Base-by-base conservation (phyloP, 371 early-diverging fungal species). In the Fennellomyces sp. region DNA sequence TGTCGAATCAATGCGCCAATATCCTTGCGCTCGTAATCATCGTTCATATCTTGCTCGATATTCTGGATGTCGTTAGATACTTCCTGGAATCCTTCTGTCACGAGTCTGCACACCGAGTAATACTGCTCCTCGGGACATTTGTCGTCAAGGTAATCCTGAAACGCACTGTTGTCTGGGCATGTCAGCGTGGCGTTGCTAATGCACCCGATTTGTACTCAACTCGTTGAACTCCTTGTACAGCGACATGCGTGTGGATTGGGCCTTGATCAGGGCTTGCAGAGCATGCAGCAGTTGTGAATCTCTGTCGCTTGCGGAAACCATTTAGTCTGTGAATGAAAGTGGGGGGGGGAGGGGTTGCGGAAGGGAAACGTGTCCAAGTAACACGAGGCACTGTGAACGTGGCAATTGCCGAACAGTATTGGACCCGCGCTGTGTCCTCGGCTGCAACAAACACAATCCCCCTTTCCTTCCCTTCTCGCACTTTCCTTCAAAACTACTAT, bases 31-130 rank as follows among this genome's bases (percentile, higher is more conserved):
- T 48, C 36, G 10, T 62, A 45, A 21, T 25, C 53, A 2, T 58
- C 66, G 7, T 11, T 52, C 31, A 68, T 56, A 5, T 52, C 60
- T 10, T 54, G 68, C 58, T 80, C 81, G 7, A 73, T 60, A 5
- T 42, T 31, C 52, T 80, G 78, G 25, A 80, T 73, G 21, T 75
- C 72, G 3, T 31, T 23, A 3, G 81, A 77, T 0, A 77, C 78
- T 36, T 77, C 76, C 56, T 80, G 76, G 53, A 80, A 80, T 1
- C 78, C 81, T 42, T 77, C 72, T 2, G 81, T 80, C 2, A 77
- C 78, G 27, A 76, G 69, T 15, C 56, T 58, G 48, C 81, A 80
- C 17, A 80, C 69, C 7, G 78, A 75, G 17, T 75, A 67, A 47
- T 77, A 80, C 33, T 77, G 74, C 2, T 75, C 78, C 6, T 70